Percentiles rank a stretch among this genome's conserved stretches.
Evolutionary conservation across 768 basidiomycete species (phyloP).

Genomic region (Lactarius pseudohatsudake): DNA sequence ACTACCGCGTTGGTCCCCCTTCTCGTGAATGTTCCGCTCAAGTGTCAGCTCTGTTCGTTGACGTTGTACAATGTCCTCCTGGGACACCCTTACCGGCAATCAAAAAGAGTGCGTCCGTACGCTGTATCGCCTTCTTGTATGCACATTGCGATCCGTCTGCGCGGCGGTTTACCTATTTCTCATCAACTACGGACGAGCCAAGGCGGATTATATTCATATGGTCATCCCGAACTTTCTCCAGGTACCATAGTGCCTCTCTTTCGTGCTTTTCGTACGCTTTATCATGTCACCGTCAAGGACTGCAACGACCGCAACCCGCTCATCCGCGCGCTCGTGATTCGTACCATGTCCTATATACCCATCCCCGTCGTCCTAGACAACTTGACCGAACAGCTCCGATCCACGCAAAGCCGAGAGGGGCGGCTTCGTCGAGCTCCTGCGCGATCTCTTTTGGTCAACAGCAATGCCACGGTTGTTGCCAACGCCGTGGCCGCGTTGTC

Average conservation of each 20-base stretch:
- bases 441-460: conserved; percentile 87
- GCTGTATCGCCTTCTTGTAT: too few species aligned
- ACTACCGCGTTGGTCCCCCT: too few species aligned
- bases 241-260: not conserved
- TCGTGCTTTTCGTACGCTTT: not conserved
- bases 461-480: conserved; percentile 94
- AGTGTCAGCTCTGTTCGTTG: conserved; percentile 94
- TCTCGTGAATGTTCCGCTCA: conserved; percentile 27
- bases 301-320: conserved; percentile 95
- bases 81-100: conserved; percentile 95
- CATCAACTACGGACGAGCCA: conserved; percentile 92
- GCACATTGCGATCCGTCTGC: not conserved
- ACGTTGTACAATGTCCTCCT: too few species aligned
- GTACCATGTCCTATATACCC: conserved; percentile 99
- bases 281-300: conserved; percentile 55
- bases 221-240: conserved; percentile 22
- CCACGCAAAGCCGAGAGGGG: conserved; percentile 82
- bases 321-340: conserved; percentile 93
- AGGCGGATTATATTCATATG: conserved; percentile 85
- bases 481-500: conserved; percentile 64
- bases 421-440: conserved; percentile 86
- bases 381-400: conserved; percentile 88
- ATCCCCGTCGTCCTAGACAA: conserved; percentile 85
- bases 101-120: conserved; percentile 85
- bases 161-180: conserved; percentile 97